Evolutionary conservation across 306 rosid species (phyloP).

Genomic region (Quercus suber): DNA sequence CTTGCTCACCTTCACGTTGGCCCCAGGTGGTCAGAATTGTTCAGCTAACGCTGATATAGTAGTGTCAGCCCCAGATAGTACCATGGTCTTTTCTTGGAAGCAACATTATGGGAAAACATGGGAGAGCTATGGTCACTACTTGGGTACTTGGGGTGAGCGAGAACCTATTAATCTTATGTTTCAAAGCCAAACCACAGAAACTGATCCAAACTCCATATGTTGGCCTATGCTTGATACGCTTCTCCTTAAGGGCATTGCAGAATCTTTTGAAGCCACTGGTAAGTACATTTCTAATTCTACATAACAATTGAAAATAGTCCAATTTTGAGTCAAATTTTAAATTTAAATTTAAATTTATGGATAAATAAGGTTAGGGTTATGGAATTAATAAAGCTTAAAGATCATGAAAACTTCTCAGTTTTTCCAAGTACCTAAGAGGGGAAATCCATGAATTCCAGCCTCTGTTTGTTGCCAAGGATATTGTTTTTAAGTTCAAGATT

Average conservation of each 20-base stretch:
- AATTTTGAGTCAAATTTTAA: not conserved
- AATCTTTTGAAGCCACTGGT: constrained; percentile 20
- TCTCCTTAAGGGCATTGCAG: constrained; percentile 22
- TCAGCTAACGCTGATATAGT: constrained; percentile 10
- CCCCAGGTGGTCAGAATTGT: constrained; percentile 20
- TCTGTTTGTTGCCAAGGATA: not conserved
- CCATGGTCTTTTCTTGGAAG: constrained; percentile 12
- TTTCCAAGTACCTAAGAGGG: too few species aligned
- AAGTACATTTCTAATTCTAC: not conserved
- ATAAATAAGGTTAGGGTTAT: not conserved
- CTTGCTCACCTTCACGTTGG: constrained; percentile 26
- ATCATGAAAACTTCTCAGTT: too few species aligned
- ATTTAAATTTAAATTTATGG: not conserved
- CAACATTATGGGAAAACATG: constrained; percentile 25
- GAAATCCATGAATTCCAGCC: too few species aligned
- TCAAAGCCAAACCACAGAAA: constrained; percentile 24
- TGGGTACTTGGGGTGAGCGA: constrained; percentile 37
- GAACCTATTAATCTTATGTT: constrained; percentile 23
- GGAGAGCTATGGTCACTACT: constrained; percentile 28
- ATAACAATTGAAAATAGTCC: not conserved
- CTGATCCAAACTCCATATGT: constrained; percentile 24
- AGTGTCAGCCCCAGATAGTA: constrained; percentile 32
- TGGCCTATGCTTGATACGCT: constrained; percentile 34
- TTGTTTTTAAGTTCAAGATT: not conserved
- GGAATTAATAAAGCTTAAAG: too few species aligned